Conservation (phyloP, 495 filamentous ascomycete genomes). For the Podospora tetraspora region DNA sequence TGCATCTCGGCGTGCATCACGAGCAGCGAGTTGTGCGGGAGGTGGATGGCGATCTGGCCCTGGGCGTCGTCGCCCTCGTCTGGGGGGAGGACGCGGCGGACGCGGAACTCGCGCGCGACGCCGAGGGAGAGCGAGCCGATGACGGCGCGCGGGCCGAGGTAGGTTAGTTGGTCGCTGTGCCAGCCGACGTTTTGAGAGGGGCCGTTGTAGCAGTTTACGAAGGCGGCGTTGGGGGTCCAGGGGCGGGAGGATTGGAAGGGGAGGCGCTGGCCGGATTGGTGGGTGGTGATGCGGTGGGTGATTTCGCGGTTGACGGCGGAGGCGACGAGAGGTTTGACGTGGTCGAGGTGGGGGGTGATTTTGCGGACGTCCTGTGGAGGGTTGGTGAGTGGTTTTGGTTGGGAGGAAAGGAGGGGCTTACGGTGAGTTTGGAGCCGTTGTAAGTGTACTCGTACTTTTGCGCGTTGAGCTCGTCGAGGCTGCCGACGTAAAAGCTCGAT, state of each 20-base stretch:
- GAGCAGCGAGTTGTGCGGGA: slow-evolving; percentile 88
- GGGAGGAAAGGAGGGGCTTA: slow-evolving; percentile 16
- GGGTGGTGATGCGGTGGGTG: slow-evolving; percentile 54
- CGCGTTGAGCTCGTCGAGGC: slow-evolving; percentile 50
- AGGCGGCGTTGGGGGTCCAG: slow-evolving; percentile 84
- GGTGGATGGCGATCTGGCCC: slow-evolving; percentile 84
- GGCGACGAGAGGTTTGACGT: slow-evolving; percentile 61
- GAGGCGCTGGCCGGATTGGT: slow-evolving; percentile 65
- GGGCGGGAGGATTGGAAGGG: slow-evolving; percentile 64
- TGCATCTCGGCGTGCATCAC: slow-evolving; percentile 95
- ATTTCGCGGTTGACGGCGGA: slow-evolving; percentile 70
- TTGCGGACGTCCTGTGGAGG: slow-evolving; percentile 59
- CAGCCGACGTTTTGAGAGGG: slow-evolving; percentile 77
- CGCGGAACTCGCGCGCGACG: slow-evolving; percentile 84
- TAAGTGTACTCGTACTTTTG: slow-evolving; percentile 80
- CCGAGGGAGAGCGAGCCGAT: slow-evolving; percentile 90
- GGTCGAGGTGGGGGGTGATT: slow-evolving; percentile 63
- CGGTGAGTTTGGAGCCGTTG: slow-evolving; percentile 64
- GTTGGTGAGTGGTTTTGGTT: background rate
- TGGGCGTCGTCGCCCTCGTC: slow-evolving; percentile 49
- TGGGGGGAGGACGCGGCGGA: slow-evolving; percentile 64
- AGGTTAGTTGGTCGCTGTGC: slow-evolving; percentile 88
- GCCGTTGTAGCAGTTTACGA: slow-evolving; percentile 89
- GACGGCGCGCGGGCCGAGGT: slow-evolving; percentile 78
- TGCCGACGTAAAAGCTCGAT: slow-evolving; percentile 72